A percentile compares a stretch with the other conserved stretches of the same genome.
Evolutionary conservation across 306 rosid genomes (phyloP).

Genomic region (Cicer pinnatifidum): DNA sequence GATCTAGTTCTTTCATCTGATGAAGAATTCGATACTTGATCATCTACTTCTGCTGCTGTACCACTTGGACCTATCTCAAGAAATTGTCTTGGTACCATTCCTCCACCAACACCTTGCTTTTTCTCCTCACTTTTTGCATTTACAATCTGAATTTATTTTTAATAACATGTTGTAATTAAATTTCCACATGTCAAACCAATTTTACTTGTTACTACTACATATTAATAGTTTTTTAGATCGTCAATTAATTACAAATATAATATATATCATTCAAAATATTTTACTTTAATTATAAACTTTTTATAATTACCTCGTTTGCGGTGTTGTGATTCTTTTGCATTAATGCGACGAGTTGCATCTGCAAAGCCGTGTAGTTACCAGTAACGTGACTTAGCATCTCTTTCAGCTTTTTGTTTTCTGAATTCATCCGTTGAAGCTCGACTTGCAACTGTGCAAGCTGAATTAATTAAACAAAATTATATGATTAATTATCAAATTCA

Average conservation of each 20-base stretch:
- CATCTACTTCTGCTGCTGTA: constrained; percentile 48
- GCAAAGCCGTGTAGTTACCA: constrained; percentile 71
- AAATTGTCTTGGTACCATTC: constrained; percentile 63
- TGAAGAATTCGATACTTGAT: constrained; percentile 61
- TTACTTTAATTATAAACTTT: too few relatives aligned
- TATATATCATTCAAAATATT: too few relatives aligned
- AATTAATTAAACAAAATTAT: neutral
- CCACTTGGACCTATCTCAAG: constrained; percentile 66
- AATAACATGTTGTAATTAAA: too few relatives aligned
- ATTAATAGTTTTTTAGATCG: too few relatives aligned
- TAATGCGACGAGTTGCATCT: constrained; percentile 67
- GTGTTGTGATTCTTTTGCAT: constrained; percentile 59
- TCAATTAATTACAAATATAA: too few relatives aligned
- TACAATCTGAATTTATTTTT: constrained; percentile 47
- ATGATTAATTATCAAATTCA: neutral
- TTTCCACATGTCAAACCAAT: too few relatives aligned
- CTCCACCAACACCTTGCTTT: constrained; percentile 50
- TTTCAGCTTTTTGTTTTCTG: constrained; percentile 74
- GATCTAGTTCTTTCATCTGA: constrained; percentile 83
- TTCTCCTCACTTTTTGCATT: constrained; percentile 55
- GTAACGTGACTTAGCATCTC: constrained; percentile 83
- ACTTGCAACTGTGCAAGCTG: constrained; percentile 76
- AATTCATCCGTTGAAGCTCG: constrained; percentile 77
- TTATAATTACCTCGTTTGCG: constrained; percentile 49
- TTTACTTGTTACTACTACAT: neutral